phyloP scores from a whole-genome alignment of 768 basidiomycete genomes.

The Sporobolomyces pararoseus region DNA sequence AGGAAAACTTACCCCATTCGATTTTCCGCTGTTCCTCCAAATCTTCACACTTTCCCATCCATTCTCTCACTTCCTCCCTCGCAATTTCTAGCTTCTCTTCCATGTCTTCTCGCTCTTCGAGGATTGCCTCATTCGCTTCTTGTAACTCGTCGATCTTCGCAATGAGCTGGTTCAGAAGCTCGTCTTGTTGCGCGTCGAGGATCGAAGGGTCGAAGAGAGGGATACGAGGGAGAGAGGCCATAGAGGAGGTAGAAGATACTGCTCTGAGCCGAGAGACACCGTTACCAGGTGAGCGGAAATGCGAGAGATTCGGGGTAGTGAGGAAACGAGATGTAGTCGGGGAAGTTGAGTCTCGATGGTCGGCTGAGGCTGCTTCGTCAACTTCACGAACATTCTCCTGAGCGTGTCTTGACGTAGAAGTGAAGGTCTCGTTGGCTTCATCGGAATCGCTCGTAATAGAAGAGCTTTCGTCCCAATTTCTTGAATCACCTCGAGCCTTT shows the following conservation, averaged over 20 bases:
- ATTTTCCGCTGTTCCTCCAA: conserved; percentile 19
- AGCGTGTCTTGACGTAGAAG: too few relatives aligned
- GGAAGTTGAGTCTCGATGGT: neutral
- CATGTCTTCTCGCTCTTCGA: conserved; percentile 29
- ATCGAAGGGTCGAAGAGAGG: conserved; percentile 1
- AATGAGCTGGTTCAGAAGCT: conserved; percentile 38
- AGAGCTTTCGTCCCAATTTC: too few relatives aligned
- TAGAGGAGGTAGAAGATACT: conserved; percentile 2
- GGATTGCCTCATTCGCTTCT: conserved; percentile 36
- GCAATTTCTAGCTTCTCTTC: conserved; percentile 27
- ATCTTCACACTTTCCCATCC: conserved; percentile 35
- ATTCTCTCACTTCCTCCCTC: conserved; percentile 22
- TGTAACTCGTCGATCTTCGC: conserved; percentile 43
- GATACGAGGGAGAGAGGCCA: conserved; percentile 1
- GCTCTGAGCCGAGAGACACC: conserved; percentile 2
- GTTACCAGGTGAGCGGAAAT: conserved; percentile 7
- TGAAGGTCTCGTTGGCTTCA: neutral
- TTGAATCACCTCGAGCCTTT: neutral
- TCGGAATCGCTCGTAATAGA: neutral
- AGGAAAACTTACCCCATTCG: conserved; percentile 26
- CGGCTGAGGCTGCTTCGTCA: too few relatives aligned
- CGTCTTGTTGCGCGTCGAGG: conserved; percentile 29
- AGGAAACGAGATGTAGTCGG: conserved; percentile 2
- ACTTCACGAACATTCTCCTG: too few relatives aligned
- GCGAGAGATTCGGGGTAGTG: neutral